Conservation (phyloP, 2,329 filamentous ascomycete genomes). For the Ambrosiella cleistominuta region DNA sequence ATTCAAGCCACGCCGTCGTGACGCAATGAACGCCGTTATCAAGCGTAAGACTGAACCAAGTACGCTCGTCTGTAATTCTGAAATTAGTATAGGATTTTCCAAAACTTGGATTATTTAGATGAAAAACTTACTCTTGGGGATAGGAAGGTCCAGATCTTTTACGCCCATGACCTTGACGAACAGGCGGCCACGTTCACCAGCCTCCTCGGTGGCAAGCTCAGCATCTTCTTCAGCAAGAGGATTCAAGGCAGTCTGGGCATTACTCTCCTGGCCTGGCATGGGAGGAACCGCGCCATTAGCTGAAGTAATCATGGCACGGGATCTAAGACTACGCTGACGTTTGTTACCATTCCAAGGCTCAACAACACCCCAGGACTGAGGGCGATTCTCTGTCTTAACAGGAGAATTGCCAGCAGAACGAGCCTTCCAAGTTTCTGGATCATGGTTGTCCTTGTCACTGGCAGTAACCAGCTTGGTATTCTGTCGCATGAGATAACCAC, state of each 20-base stretch:
- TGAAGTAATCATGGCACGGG: conserved; percentile 21
- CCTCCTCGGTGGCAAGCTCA: conserved; percentile 50
- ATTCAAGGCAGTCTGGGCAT: conserved; percentile 42
- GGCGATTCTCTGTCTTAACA: conserved; percentile 51
- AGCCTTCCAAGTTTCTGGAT: conserved; percentile 27
- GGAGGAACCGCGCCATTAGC: conserved; percentile 52
- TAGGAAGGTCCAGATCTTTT: conserved; percentile 80
- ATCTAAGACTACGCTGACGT: conserved; percentile 45
- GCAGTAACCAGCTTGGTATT: conserved; percentile 95
- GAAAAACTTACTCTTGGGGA: conserved; percentile 63
- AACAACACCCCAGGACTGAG: conserved; percentile 74
- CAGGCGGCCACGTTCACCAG: conserved; percentile 69
- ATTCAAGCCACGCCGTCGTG: conserved; percentile 85
- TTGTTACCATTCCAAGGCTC: conserved; percentile 83
- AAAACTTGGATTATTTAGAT: conserved; percentile 11
- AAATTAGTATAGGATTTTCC: not conserved
- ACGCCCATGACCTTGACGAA: conserved; percentile 99
- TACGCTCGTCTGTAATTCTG: conserved; percentile 51
- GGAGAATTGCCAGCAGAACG: conserved; percentile 53
- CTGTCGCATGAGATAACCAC: conserved; percentile 95
- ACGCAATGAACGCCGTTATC: conserved; percentile 97
- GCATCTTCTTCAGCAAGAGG: conserved; percentile 54
- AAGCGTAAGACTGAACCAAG: conserved; percentile 90
- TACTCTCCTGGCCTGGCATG: conserved; percentile 74
- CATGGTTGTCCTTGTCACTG: conserved; percentile 53